Base-by-base conservation (phyloP, 306 rosid species). In the Ziziphus jujuba region DNA sequence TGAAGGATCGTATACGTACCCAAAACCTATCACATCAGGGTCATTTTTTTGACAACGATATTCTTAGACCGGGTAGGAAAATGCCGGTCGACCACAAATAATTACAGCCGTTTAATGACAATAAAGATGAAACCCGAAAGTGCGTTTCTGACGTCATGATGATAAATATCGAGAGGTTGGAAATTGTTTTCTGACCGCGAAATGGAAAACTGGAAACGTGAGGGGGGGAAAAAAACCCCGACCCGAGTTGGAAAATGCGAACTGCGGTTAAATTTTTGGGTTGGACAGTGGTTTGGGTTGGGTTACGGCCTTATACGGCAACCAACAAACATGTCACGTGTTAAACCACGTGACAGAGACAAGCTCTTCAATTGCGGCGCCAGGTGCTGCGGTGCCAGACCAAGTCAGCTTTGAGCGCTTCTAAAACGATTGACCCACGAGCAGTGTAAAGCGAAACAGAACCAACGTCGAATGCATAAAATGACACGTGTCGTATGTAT, bases 311-410 rank as follows among this genome's bases (percentile, higher is more conserved):
- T 70, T 13, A 43, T 60, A 38, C n/a, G 49, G 19, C 48, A 4
- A n/a, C n/a, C n/a, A 61, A 55, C 72, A 61, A 34, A 59, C 72
- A 51, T 54, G 66, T 48, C 87, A 83, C 78, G 83, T 79, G 83
- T 31, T 5, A 17, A 61, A 20, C 17, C 68, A 36, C 48, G 66
- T 51, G 68, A 21, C 45, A 65, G 51, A 45, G 76, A 53, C 70
- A 63, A 38, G 55, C 73, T 56, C 87, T 71, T 69, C 34, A 67
- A 85, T 83, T 83, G 91, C 87, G 91, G 91, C 95, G 91, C 85
- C 75, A 57, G 65, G 43, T 10, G 34, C 47, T 84, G 78, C 53
- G 16, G 45, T n/a, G 4, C 5, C 21, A 24, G 23, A 7, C 23
- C 23, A 11, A 14, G 19, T 21, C 19, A 47, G 22, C 55, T 75